Evolutionary conservation across 2,329 filamentous ascomycete genomes (phyloP).

Genomic region (Calonectria crousiana): DNA sequence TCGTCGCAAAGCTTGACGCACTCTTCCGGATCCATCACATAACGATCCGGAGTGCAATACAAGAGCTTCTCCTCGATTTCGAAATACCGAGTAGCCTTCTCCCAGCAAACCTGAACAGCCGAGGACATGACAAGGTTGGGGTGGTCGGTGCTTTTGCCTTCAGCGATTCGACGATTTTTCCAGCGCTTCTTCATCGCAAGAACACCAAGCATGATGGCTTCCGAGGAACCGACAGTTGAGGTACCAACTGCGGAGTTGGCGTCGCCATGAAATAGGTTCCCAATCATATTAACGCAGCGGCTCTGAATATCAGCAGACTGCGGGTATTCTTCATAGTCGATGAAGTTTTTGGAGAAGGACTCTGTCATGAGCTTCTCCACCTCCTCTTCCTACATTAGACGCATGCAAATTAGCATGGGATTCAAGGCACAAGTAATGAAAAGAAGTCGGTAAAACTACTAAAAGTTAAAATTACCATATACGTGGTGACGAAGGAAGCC

Average conservation of each 20-base stretch:
- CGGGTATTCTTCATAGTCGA: constrained; percentile 88
- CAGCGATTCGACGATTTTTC: constrained; percentile 87
- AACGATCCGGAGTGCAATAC: constrained; percentile 72
- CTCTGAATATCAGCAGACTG: constrained; percentile 89
- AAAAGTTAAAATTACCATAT: constrained; percentile 75
- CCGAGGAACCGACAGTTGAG: constrained; percentile 88
- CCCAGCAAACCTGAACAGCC: constrained; percentile 97
- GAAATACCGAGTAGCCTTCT: constrained; percentile 90
- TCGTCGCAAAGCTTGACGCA: constrained; percentile 73
- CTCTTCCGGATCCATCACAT: constrained; percentile 73
- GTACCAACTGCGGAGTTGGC: constrained; percentile 82
- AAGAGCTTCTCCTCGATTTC: constrained; percentile 91
- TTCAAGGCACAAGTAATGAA: not conserved
- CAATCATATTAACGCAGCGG: constrained; percentile 92
- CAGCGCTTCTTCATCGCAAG: constrained; percentile 96
- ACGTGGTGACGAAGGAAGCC: constrained; percentile 94
- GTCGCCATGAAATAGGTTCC: constrained; percentile 87
- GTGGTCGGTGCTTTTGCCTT: constrained; percentile 81
- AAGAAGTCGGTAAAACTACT: not conserved
- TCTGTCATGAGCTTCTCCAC: constrained; percentile 96
- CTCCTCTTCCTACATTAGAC: constrained; percentile 79
- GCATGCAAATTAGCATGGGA: not conserved
- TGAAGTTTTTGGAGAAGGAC: constrained; percentile 94
- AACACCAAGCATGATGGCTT: constrained; percentile 86
- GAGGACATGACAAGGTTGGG: constrained; percentile 97